Conservation (phyloP, 345 rosid species). For the Linum usitatissimum region DNA sequence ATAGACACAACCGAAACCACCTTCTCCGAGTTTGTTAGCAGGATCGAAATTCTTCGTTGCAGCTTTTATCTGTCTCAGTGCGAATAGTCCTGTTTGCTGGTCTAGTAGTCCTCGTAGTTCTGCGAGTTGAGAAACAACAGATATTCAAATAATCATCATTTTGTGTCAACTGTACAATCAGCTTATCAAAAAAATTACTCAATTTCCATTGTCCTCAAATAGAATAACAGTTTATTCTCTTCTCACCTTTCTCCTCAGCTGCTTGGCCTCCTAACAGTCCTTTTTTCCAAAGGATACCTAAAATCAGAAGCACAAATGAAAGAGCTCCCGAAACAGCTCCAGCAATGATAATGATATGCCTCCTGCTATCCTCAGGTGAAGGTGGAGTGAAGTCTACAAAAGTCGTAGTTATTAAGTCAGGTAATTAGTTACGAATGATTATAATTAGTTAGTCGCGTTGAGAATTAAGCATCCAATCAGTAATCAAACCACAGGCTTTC, state of each 20-base stretch:
- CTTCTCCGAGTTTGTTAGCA: slow-evolving; percentile 12
- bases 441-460: background rate
- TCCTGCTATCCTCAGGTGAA: background rate
- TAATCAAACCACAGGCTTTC: background rate
- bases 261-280: slow-evolving; percentile 39
- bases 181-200: background rate
- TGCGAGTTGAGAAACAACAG: slow-evolving; percentile 1
- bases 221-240: background rate
- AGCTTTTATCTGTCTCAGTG: slow-evolving; percentile 20
- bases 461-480: background rate
- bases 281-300: slow-evolving; percentile 11
- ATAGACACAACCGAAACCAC: slow-evolving; percentile 14
- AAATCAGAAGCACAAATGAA: slow-evolving; percentile 6
- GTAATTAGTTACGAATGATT: background rate
- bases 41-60: slow-evolving; percentile 19
- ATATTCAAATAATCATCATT: background rate
- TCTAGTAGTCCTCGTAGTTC: slow-evolving; percentile 18
- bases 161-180: background rate
- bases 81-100: slow-evolving; percentile 21
- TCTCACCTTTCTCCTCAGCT: slow-evolving; percentile 46
- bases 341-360: slow-evolving; percentile 13
- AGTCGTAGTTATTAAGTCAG: background rate
- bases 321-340: slow-evolving; percentile 10
- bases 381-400: slow-evolving; percentile 18
- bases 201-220: background rate